Evolutionary conservation across 2,329 filamentous ascomycete genomes (phyloP).

Genomic region (Stenocarpella maydis): DNA sequence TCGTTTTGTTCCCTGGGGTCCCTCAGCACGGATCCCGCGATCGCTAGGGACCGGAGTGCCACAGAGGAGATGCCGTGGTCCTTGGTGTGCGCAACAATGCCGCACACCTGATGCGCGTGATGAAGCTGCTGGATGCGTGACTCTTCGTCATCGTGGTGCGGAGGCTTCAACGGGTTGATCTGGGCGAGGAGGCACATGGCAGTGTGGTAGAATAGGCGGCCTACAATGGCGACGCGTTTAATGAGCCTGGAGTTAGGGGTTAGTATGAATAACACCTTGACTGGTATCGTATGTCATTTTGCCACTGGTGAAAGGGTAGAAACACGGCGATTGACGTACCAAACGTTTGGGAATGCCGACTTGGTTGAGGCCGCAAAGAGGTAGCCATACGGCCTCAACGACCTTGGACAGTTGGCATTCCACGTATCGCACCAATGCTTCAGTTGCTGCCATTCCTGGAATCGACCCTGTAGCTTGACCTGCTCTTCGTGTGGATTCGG

Average conservation of each 20-base stretch:
- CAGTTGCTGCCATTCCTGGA: slow-evolving; percentile 81
- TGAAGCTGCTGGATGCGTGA: slow-evolving; percentile 75
- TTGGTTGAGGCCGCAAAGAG: slow-evolving; percentile 73
- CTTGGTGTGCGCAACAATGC: slow-evolving; percentile 85
- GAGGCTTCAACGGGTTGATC: slow-evolving; percentile 71
- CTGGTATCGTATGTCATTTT: too few relatives aligned
- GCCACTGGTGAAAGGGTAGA: background rate
- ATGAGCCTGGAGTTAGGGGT: slow-evolving; percentile 67
- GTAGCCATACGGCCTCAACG: slow-evolving; percentile 88
- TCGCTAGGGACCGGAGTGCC: slow-evolving; percentile 79
- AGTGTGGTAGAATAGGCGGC: slow-evolving; percentile 88
- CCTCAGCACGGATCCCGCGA: slow-evolving; percentile 77
- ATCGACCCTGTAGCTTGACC: slow-evolving; percentile 68
- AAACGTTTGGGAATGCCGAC: slow-evolving; percentile 86
- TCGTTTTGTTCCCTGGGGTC: slow-evolving; percentile 79
- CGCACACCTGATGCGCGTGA: slow-evolving; percentile 87
- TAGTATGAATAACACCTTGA: background rate
- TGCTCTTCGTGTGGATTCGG: slow-evolving; percentile 69
- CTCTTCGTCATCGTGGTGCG: slow-evolving; percentile 66
- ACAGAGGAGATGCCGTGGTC: slow-evolving; percentile 82
- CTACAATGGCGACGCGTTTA: slow-evolving; percentile 82
- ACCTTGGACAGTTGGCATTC: slow-evolving; percentile 79
- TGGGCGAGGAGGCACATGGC: slow-evolving; percentile 83
- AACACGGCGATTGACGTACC: slow-evolving; percentile 58
- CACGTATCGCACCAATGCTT: slow-evolving; percentile 84